Conservation (phyloP, 2,329 filamentous ascomycete species). For the Cercospora sojina region DNA sequence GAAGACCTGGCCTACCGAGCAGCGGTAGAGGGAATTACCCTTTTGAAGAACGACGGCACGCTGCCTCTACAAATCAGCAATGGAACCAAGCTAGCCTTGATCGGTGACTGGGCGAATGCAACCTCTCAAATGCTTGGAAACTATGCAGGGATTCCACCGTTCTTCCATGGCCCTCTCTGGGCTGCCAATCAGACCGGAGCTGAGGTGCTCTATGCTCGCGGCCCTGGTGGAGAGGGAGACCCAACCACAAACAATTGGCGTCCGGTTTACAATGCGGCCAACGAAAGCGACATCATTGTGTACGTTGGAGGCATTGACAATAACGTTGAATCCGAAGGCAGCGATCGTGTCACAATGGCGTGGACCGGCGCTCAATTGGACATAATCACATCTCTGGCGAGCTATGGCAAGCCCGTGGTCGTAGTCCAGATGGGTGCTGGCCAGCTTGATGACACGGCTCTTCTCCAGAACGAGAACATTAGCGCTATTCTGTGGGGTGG, state of each 20-base stretch:
- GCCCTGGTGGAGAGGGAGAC: constrained; percentile 38
- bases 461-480: constrained; percentile 51
- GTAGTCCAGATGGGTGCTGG: constrained; percentile 55
- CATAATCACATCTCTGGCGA: constrained; percentile 51
- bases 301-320: constrained; percentile 58
- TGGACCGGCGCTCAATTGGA: constrained; percentile 56
- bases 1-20: constrained; percentile 58
- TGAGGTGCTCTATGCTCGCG: constrained; percentile 48
- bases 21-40: constrained; percentile 47
- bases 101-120: constrained; percentile 60
- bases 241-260: constrained; percentile 37
- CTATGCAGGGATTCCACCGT: constrained; percentile 58
- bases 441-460: constrained; percentile 53
- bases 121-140: constrained; percentile 59
- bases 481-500: constrained; percentile 58
- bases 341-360: constrained; percentile 52
- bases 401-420: constrained; percentile 51
- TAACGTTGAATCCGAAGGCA: constrained; percentile 52
- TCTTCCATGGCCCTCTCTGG: constrained; percentile 54
- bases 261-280: constrained; percentile 39
- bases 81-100: constrained; percentile 51
- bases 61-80: constrained; percentile 46
- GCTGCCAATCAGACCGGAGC: constrained; percentile 52
- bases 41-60: constrained; percentile 55
- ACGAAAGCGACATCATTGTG: constrained; percentile 53